Conservation (phyloP, 441 rosid genomes). For the Rhodomyrtus psidioides region DNA sequence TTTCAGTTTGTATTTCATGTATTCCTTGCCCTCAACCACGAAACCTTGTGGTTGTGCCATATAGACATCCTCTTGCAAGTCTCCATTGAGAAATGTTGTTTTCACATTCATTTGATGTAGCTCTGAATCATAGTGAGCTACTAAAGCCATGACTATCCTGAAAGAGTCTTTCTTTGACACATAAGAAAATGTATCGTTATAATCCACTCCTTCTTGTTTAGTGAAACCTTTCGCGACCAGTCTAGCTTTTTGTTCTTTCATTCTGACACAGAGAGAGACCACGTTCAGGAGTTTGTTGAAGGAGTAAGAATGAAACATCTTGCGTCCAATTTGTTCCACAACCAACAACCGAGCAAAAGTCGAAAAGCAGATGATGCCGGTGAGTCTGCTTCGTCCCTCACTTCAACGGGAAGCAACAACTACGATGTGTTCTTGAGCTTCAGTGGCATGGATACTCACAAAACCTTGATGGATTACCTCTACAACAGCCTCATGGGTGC, state of each 20-base stretch:
- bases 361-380: background rate
- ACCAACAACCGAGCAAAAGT: no score
- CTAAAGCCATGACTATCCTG: rapidly evolving
- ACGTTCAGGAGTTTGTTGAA: background rate
- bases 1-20: no score
- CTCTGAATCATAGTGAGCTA: no score
- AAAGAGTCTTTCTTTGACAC: background rate
- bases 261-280: background rate
- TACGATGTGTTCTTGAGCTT: rapidly evolving
- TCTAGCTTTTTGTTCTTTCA: background rate
- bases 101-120: no score
- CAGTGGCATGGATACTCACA: rapidly evolving
- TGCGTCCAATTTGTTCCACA: no score
- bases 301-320: background rate
- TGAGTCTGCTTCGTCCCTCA: background rate
- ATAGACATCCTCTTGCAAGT: no score
- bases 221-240: background rate
- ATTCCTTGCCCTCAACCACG: no score
- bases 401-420: rapidly evolving
- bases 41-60: no score
- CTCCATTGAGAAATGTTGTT: no score
- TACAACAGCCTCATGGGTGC: rapidly evolving
- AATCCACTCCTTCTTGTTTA: no score
- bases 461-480: rapidly evolving
- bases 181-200: no score